Base-by-base conservation (phyloP, 768 basidiomycete genomes). In the Amanita phalloides region DNA sequence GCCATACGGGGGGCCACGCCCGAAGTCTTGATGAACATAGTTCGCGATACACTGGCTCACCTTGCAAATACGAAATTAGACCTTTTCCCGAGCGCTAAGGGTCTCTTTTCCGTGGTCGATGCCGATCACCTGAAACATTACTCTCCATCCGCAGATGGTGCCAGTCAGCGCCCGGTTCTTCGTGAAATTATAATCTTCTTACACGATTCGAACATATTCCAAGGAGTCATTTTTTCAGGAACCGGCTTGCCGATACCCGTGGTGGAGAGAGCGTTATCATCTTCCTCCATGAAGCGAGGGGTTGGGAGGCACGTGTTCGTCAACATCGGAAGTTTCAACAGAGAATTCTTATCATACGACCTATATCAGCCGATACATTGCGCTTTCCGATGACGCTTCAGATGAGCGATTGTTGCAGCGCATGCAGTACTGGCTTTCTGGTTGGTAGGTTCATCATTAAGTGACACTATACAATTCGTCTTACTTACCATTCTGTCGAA, bases 401-500 rank as follows among this genome's bases (percentile, higher is more conserved):
- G 56, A 59, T 59, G 21, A 30, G 54, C 54, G 42, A 49, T 47
- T 59, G 53, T 51, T 57, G 47, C 49, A 56, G 25, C 55, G 54
- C 54, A 59, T 59, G 44, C 11, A 20, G 46, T 53, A 51, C 52
- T 57, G 57, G 55, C 58, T 59, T 55, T 54, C 53, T 49, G 57
- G 58, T 25, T 49, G 47, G 58, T 58, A 45, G 49, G 53, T 57
- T 39, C 48, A 53, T 53, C 20, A 25, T 21, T 37, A 20, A 46
- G 44, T 7, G 51, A 28, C 6, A 28, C 26, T 28, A n/a, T 55
- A 33, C 51, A 44, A 49, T 2, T 55, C 49, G 17, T 49, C 33
- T 23, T 43, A 38, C 46, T 57, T 6, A 44, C 20, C 7, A 23
- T 52, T 49, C 26, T 28, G 26, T 42, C 10, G 25, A 55, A 44